Percentiles rank a stretch among this genome's conserved stretches.
Conservation (phyloP, 495 filamentous ascomycete species). For the Penicillium daleae region DNA sequence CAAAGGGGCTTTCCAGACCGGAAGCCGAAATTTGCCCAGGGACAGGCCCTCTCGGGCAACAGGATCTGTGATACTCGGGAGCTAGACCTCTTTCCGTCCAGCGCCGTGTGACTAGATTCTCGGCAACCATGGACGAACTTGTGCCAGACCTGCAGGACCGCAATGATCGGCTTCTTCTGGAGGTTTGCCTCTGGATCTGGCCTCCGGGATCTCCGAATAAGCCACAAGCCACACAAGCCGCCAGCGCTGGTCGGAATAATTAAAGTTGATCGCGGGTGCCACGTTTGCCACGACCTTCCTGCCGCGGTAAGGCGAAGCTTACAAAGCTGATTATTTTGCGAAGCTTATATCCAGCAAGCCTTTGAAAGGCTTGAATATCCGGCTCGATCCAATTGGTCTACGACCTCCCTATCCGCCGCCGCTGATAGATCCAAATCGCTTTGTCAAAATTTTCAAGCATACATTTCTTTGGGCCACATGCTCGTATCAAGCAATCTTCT, state of each 20-base stretch:
- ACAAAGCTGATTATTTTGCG: no score
- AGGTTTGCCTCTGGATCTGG: constrained; percentile 3
- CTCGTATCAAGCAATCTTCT: background rate
- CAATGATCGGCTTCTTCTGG: constrained; percentile 14
- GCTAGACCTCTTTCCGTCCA: constrained; percentile 10
- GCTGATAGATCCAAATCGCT: background rate
- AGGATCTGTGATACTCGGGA: constrained; percentile 5
- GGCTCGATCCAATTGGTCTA: background rate
- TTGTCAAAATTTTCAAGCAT: background rate
- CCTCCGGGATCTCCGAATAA: background rate
- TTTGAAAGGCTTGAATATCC: background rate
- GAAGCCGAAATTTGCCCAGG: background rate
- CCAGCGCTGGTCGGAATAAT: background rate
- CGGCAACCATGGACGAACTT: background rate
- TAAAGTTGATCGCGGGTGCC: background rate
- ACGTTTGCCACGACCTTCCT: constrained; percentile 7
- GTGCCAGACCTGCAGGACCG: constrained; percentile 12
- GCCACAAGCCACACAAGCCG: background rate
- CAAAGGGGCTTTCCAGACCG: no score
- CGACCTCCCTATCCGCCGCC: no score
- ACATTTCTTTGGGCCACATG: background rate
- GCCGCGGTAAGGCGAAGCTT: background rate
- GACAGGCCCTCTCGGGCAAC: background rate
- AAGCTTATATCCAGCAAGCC: background rate
- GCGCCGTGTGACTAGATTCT: background rate